These are phyloP conservation scores for Leptographium radiaticola DNA, from an alignment of 2,329 filamentous ascomycete species.

Conservation along the genomic window DNA sequence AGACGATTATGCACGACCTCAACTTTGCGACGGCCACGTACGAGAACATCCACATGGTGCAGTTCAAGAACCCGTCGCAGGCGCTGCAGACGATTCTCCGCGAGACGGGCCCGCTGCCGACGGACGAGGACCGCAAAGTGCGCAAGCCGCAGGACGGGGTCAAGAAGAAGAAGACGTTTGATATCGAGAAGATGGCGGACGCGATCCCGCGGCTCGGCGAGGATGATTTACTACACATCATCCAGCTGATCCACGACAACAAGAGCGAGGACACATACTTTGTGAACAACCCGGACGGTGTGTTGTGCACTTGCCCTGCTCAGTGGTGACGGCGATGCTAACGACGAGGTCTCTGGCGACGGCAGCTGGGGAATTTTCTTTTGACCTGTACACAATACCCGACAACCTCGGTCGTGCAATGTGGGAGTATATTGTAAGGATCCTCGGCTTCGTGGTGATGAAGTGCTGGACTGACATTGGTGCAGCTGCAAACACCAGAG, in stretches of 20 bases:
- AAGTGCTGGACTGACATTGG: background rate
- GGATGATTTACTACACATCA: conserved; percentile 86
- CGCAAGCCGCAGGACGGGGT: conserved; percentile 56
- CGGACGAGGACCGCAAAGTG: conserved; percentile 52
- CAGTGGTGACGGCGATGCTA: background rate
- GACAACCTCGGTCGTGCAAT: conserved; percentile 83
- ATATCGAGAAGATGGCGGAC: conserved; percentile 95
- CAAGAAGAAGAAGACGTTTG: conserved; percentile 61
- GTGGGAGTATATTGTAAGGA: conserved; percentile 66
- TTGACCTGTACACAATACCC: conserved; percentile 94
- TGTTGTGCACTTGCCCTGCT: background rate
- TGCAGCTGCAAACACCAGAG: conserved; percentile 4
- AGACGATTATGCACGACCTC: conserved; percentile 71
- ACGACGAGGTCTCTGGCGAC: background rate
- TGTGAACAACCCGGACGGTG: conserved; percentile 92
- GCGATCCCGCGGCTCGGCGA: conserved; percentile 79
- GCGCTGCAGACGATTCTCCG: conserved; percentile 66
- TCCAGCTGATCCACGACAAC: conserved; percentile 97
- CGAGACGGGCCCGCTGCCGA: conserved; percentile 76
- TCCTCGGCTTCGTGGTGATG: background rate
- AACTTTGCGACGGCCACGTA: conserved; percentile 79
- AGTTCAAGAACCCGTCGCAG: conserved; percentile 87
- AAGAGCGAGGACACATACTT: conserved; percentile 91
- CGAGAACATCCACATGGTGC: conserved; percentile 67
- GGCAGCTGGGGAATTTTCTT: conserved; percentile 86